Base-by-base conservation (phyloP, 805 yeast genomes). In the Sugiyamaella chiloensis region DNA sequence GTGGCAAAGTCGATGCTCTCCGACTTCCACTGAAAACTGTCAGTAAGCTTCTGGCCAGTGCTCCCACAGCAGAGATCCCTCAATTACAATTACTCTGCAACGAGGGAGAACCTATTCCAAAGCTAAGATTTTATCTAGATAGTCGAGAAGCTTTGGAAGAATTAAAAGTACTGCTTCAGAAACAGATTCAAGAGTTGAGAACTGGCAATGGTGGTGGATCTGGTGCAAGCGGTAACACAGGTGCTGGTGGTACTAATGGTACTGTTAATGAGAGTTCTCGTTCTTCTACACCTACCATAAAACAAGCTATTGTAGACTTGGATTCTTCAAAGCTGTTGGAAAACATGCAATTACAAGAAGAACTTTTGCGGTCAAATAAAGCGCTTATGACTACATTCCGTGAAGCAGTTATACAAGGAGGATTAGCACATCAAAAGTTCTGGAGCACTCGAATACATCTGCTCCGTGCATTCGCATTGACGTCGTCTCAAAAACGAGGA, bases 381-480 rank as follows among this genome's bases (percentile, higher is more conserved):
- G 69, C 68, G 6, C 70, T 93, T 46, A 79, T 87, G 71, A 76
- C 79, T 49, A 80, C 85, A 1, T 93, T 93, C 62, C 83, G 90
- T 41, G 96, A 87, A 51, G 84, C 96, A 0, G 97, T 93, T 4
- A 87, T 89, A 52, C 46, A 55, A 5, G 68, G 68, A 7, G 85
- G 87, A 14, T 68, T 91, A 39, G 83, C 87, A 3, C 87, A 95
- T 0, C 78, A 78, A 32, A 88, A 89, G 57, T 90, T 90, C 65
- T 90, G 97, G 97, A 73, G 81, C 1, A 83, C 90, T 4, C 70
- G 97, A 54, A 71, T 89, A 8, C 87, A 87, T 57, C 73, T 85
- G 21, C 66, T 93, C 47, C 71, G 98, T 46, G 88, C 96, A 0
- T 87, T 79, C 68, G 96, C 97, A 0, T 75, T 93, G 53, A 79